Evolutionary conservation across 805 yeast genomes (phyloP), one percentile per base, ranked within the genome.

Genomic region (Deakozyma indianensis): DNA sequence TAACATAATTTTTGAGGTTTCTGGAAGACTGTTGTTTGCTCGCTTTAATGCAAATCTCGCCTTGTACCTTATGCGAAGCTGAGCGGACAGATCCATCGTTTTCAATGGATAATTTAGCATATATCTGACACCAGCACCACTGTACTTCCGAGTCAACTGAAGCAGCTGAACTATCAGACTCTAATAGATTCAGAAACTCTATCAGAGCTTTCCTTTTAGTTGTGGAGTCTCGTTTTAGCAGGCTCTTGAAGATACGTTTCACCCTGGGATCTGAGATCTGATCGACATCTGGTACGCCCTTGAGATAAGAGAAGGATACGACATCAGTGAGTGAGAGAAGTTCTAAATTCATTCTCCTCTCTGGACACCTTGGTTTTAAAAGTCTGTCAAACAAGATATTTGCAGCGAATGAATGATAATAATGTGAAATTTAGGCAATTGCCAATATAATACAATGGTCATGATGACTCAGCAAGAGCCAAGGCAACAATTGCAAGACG

Each of bases 191-290:
- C 2, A 68, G 53, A 24, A 81, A 57, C 38, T 83, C 94, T 3
- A 52, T 57, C 22, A 86, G 65, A 1, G 92, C 86, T 57, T 80
- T 83, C 53, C 85, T 95, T 56, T 79, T 83, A 0, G 97, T 90
- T n/a, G 77, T 78, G 4, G 80, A 73, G 55, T 87, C 95, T 56
- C 82, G 75, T 61, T 87, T 88, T 58, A 81, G 58, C 43, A 88
- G 61, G 7, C 83, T 75, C 57, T 83, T 87, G 67, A 87, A 81
- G n/a, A 78, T 66, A 9, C 87, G 65, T 40, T 73, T 72, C 46
- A 82, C 60, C 9, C 66, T 64, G 1, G 80, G 67, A 38, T 76
- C 64, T 9, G 63, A 48, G 3, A 79, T 53, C 11, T 65, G 53
- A 41, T 71, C 71, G 5, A 83, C 75, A 52, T 85, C 90, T 1